phyloP scores from a whole-genome alignment of 345 rosid genomes.

The Microthlaspi erraticum region DNA sequence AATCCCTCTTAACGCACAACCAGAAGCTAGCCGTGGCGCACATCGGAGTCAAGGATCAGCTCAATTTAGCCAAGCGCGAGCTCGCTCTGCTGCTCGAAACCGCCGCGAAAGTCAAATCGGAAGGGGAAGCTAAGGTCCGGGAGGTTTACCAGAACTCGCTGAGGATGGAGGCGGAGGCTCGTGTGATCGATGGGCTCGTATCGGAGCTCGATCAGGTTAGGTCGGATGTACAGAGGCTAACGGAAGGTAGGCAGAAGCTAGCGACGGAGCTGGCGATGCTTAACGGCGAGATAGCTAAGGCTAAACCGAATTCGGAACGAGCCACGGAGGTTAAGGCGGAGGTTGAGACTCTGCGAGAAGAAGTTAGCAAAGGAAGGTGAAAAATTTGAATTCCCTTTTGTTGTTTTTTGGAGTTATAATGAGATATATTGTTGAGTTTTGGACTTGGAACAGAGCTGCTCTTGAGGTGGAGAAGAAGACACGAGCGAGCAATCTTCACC shows the following conservation, averaged over 20 bases:
- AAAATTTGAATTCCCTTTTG: neutral
- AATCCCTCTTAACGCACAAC: conserved; percentile 67
- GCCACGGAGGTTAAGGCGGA: conserved; percentile 53
- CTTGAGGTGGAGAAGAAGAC: conserved; percentile 80
- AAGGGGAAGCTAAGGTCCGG: conserved; percentile 68
- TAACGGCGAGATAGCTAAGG: conserved; percentile 54
- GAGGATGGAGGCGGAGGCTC: conserved; percentile 70
- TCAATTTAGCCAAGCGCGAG: conserved; percentile 61
- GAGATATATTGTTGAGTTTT: neutral
- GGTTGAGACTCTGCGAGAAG: conserved; percentile 55
- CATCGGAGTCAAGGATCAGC: conserved; percentile 74
- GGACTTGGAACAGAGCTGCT: conserved; percentile 56
- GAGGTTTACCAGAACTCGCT: conserved; percentile 69
- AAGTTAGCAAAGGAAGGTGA: conserved; percentile 82
- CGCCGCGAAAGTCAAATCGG: conserved; percentile 59
- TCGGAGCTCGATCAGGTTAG: conserved; percentile 65
- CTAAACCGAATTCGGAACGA: conserved; percentile 52
- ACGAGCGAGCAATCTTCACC: conserved; percentile 64
- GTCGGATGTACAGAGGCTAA: conserved; percentile 55
- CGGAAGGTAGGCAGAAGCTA: conserved; percentile 51
- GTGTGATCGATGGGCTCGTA: conserved; percentile 54
- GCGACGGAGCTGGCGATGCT: conserved; percentile 49
- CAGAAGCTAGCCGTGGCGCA: conserved; percentile 68
- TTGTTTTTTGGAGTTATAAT: neutral
- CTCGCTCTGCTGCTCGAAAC: conserved; percentile 51